phyloP scores from a whole-genome alignment of 179 eudicot species.

The Patellifolia procumbens region DNA sequence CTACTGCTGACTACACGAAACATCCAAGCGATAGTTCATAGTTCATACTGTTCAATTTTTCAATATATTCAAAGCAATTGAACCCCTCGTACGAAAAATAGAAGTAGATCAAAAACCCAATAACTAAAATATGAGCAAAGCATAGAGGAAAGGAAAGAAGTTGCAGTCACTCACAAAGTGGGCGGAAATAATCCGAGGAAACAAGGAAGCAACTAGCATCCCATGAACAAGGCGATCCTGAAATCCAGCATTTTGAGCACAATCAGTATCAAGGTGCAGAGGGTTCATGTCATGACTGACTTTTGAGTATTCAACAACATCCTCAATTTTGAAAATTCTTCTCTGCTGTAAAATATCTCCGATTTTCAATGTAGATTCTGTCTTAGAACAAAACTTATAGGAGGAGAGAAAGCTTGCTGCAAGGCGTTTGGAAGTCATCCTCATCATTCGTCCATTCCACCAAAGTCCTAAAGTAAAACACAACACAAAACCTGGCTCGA shows the following conservation, averaged over 20 bases:
- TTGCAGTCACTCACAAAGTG: conserved; percentile 61
- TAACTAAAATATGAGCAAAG: not conserved
- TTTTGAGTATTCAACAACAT: conserved; percentile 58
- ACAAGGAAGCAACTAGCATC: conserved; percentile 78
- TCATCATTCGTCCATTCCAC: conserved; percentile 5
- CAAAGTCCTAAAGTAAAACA: not conserved
- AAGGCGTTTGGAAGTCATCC: conserved; percentile 29
- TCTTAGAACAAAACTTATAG: conserved; percentile 14
- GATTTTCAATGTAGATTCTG: conserved; percentile 26
- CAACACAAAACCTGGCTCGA: not conserved
- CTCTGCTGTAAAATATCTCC: conserved; percentile 52
- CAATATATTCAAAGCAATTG: not conserved
- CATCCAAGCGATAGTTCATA: not conserved
- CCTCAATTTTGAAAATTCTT: conserved; percentile 46
- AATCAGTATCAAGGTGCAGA: conserved; percentile 57
- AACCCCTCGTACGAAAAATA: not conserved
- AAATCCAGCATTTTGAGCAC: conserved; percentile 64
- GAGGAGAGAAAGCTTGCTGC: conserved; percentile 18
- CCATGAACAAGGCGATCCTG: conserved; percentile 63
- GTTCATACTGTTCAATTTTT: not conserved
- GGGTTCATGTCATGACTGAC: conserved; percentile 69
- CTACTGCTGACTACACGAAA: no score
- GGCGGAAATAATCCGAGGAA: conserved; percentile 73
- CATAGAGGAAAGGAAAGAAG: not conserved
- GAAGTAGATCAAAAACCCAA: not conserved